These are phyloP conservation scores for Tarenaya hassleriana DNA, from an alignment of 345 rosid species.

Conservation along the genomic window DNA sequence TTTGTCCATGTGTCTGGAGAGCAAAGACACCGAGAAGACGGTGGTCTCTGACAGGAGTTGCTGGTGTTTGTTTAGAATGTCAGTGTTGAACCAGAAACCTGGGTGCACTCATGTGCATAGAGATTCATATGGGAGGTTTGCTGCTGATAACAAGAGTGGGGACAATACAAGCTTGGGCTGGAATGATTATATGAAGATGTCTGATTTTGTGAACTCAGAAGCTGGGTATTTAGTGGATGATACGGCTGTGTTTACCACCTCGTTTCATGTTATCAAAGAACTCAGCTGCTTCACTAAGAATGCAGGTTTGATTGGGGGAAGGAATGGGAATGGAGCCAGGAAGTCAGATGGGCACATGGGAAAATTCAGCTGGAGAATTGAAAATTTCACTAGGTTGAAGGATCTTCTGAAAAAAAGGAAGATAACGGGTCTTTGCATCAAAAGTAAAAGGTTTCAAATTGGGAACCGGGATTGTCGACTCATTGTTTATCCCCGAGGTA, in stretches of 20 bases:
- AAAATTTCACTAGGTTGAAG: slow-evolving; percentile 84
- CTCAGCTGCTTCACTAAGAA: slow-evolving; percentile 62
- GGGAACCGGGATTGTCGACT: slow-evolving; percentile 98
- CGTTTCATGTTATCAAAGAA: slow-evolving; percentile 94
- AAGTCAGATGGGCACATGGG: slow-evolving; percentile 92
- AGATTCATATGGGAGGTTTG: slow-evolving; percentile 90
- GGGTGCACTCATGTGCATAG: slow-evolving; percentile 88
- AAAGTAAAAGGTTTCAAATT: slow-evolving; percentile 96
- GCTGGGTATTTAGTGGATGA: slow-evolving; percentile 79
- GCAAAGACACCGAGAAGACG: slow-evolving; percentile 83
- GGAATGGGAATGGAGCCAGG: slow-evolving; percentile 54
- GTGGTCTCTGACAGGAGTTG: slow-evolving; percentile 70
- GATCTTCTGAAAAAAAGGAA: slow-evolving; percentile 96
- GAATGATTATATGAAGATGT: slow-evolving; percentile 97
- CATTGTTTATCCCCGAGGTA: slow-evolving; percentile 99
- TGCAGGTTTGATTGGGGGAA: slow-evolving; percentile 52
- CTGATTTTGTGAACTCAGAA: slow-evolving; percentile 65
- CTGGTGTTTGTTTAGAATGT: slow-evolving; percentile 99
- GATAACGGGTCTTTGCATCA: slow-evolving; percentile 94
- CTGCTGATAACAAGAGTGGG: slow-evolving; percentile 89
- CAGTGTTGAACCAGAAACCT: slow-evolving; percentile 81
- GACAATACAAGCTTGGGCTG: slow-evolving; percentile 96
- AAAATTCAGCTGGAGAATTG: slow-evolving; percentile 84
- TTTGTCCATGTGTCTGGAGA: slow-evolving; percentile 95
- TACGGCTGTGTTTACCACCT: slow-evolving; percentile 81